These are phyloP conservation scores for Tilletia walkeri DNA, from an alignment of 1,284 basidiomycete genomes.

Conservation along the genomic window DNA sequence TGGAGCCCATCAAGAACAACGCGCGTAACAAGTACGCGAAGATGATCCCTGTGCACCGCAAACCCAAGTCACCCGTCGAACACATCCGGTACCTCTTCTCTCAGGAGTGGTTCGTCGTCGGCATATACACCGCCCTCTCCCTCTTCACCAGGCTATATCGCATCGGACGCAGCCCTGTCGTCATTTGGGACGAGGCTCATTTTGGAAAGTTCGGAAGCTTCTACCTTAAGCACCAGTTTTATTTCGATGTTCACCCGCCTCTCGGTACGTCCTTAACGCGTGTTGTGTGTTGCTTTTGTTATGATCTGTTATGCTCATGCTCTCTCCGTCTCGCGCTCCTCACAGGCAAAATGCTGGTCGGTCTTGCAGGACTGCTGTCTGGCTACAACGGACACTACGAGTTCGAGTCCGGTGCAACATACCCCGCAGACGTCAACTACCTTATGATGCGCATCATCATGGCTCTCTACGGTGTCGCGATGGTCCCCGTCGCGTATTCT, in stretches of 20 bases:
- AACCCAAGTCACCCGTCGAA: slow-evolving; percentile 36
- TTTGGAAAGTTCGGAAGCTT: slow-evolving; percentile 66
- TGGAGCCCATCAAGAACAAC: slow-evolving; percentile 19
- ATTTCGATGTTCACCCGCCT: slow-evolving; percentile 71
- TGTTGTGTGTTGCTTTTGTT: no score
- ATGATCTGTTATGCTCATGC: no score
- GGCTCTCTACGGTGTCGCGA: slow-evolving; percentile 86
- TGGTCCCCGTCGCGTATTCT: slow-evolving; percentile 95
- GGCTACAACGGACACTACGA: slow-evolving; percentile 91
- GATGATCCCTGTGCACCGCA: slow-evolving; percentile 45
- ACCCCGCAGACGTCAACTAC: slow-evolving; percentile 83
- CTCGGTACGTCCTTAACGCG: slow-evolving; percentile 59
- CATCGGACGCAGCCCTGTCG: slow-evolving; percentile 81
- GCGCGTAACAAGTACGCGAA: slow-evolving; percentile 39
- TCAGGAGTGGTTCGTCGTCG: slow-evolving; percentile 51
- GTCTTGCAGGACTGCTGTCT: slow-evolving; percentile 80
- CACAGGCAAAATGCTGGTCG: slow-evolving; percentile 88
- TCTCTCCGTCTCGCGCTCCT: no score
- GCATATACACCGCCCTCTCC: slow-evolving; percentile 84
- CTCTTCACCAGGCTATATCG: slow-evolving; percentile 92
- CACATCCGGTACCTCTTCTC: slow-evolving; percentile 26
- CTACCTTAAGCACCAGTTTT: slow-evolving; percentile 75
- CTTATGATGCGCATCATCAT: slow-evolving; percentile 92
- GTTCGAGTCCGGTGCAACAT: slow-evolving; percentile 86
- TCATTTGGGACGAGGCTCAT: slow-evolving; percentile 87